These are phyloP conservation scores for Ulvella scutata DNA, from an alignment of 139 green algal species.

Conservation along the genomic window DNA sequence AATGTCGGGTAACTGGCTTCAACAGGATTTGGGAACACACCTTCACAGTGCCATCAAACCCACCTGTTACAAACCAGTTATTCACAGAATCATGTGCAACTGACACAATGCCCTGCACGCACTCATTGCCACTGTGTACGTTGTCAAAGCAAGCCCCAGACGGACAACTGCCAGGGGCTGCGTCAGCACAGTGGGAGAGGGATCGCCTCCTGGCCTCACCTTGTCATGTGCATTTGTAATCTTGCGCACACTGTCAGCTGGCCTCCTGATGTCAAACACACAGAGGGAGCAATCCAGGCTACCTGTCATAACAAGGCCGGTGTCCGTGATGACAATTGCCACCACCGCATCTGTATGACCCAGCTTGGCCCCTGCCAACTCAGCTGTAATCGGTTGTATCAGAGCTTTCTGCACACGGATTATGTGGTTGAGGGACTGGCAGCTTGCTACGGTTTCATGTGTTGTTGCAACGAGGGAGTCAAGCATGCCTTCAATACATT, in stretches of 20 bases:
- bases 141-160: too few relatives aligned
- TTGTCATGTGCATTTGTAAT: background rate
- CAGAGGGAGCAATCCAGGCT: background rate
- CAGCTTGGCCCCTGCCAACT: background rate
- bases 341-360: background rate
- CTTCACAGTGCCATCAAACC: constrained; percentile 2
- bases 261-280: background rate
- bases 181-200: too few relatives aligned
- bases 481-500: background rate
- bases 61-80: constrained; percentile 3
- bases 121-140: too few relatives aligned
- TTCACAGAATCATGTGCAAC: constrained; percentile 1
- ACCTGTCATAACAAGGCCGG: background rate
- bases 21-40: too few relatives aligned
- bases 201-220: too few relatives aligned
- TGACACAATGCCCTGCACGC: background rate
- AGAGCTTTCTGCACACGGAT: background rate
- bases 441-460: too few relatives aligned
- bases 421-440: background rate
- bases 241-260: background rate
- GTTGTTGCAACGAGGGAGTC: background rate
- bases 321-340: background rate
- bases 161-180: too few relatives aligned
- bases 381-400: background rate
- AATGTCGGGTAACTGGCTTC: too few relatives aligned